Percentiles rank a stretch among this genome's conserved stretches.
Conservation (phyloP, 352 stramenopile genomes). For the Aphanomyces euteiches region DNA sequence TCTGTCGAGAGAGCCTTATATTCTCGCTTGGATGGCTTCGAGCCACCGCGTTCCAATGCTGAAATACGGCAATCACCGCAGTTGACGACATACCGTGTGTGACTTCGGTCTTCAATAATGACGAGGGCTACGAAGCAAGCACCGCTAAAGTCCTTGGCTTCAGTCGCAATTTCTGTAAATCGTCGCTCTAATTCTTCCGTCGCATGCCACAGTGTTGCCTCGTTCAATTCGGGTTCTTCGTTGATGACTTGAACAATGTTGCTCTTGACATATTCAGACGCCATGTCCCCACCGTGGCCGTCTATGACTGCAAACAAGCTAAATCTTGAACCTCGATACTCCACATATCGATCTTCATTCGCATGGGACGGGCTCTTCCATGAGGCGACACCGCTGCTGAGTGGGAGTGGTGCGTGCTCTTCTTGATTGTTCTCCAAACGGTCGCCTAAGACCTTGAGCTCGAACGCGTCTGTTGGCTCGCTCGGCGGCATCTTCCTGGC, state of each 20-base stretch:
- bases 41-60: constrained; percentile 6
- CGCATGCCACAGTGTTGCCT: constrained; percentile 14
- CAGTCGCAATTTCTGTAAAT: constrained; percentile 43
- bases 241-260: constrained; percentile 48
- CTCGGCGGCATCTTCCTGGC: background rate
- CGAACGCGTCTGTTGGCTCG: background rate
- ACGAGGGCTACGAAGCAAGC: constrained; percentile 60
- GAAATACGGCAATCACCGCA: constrained; percentile 62
- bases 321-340: constrained; percentile 52
- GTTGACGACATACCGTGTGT: constrained; percentile 62
- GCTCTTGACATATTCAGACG: constrained; percentile 54
- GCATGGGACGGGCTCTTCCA: constrained; percentile 37
- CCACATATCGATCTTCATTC: constrained; percentile 63
- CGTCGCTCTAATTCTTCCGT: constrained; percentile 49
- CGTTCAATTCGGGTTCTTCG: constrained; percentile 28
- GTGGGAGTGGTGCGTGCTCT: background rate
- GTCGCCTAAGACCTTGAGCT: background rate
- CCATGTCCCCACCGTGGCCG: constrained; percentile 59
- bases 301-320: constrained; percentile 70
- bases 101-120: constrained; percentile 44
- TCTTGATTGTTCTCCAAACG: background rate
- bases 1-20: constrained; percentile 49
- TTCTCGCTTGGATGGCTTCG: constrained; percentile 1
- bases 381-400: constrained; percentile 2
- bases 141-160: constrained; percentile 54